Base-by-base conservation (phyloP, 805 yeast genomes). In the Sugiyamaella floridensis region DNA sequence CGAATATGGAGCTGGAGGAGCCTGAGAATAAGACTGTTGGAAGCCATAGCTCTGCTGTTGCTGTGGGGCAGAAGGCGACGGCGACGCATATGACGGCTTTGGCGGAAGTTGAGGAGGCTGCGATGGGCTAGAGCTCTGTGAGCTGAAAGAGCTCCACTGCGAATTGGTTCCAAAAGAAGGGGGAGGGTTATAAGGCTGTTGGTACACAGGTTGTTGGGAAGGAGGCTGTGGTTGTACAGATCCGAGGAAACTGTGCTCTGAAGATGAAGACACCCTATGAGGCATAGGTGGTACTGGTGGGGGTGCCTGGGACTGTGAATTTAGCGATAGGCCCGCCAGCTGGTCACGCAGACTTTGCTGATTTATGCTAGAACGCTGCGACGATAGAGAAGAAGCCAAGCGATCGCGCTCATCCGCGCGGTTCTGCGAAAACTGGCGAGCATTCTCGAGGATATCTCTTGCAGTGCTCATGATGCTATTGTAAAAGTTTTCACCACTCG, bases 401-500 rank as follows among this genome's bases (percentile, higher is more conserved):
- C 44, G 26, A 1, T 18, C 34, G 29, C 60, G 52, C 50, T 59
- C 63, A 26, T 59, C 62, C 19, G 49, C 40, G 42, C 63, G 49
- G 32, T 60, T 60, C 29, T 43, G 49, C 19, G 51, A 40, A 40
- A 55, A 57, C 51, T 58, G 55, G 32, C 45, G 48, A 10, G 57
- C 56, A 52, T 60, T 60, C 20, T 44, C 43, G 26, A 54, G 42
- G n/a, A 59, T 45, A 29, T 58, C 45, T 7, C 20, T 34, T 2
- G 60, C 53, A 26, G 45, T 22, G 2, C 53, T 22, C 14, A 37
- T 40, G 16, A 81, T 67, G 52, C 80, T 77, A 7, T 70, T 68
- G 66, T 92, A 92, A 63, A 88, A 86, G 10, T 69, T 74, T 9
- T 68, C 60, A 0, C 95, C 95, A 57, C 80, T 82, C 14, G 70